Evolutionary conservation across 345 rosid species (phyloP).

Genomic region (Abelmoschus esculentus): DNA sequence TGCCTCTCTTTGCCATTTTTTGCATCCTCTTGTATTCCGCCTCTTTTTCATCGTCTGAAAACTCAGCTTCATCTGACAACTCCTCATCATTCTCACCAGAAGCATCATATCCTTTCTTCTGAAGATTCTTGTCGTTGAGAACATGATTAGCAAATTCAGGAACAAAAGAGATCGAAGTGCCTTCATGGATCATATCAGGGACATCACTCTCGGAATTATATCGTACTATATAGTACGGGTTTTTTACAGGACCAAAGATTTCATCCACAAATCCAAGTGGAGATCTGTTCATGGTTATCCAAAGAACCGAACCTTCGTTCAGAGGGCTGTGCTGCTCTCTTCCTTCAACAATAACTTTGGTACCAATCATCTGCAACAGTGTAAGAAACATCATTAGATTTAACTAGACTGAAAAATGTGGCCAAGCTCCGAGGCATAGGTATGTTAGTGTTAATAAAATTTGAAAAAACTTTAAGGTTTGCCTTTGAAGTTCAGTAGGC

Average conservation of each 20-base stretch:
- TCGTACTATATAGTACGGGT: slow-evolving; percentile 77
- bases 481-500: background rate
- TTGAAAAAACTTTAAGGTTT: background rate
- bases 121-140: slow-evolving; percentile 58
- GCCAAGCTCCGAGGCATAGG: background rate
- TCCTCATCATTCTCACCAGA: slow-evolving; percentile 96
- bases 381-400: slow-evolving; percentile 7
- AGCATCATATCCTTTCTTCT: slow-evolving; percentile 93
- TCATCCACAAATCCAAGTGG: slow-evolving; percentile 85
- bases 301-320: slow-evolving; percentile 73
- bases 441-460: background rate
- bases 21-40: slow-evolving; percentile 60
- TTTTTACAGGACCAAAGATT: slow-evolving; percentile 89
- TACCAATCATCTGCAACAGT: slow-evolving; percentile 45
- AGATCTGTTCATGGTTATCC: slow-evolving; percentile 60
- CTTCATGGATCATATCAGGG: slow-evolving; percentile 52
- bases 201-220: slow-evolving; percentile 85
- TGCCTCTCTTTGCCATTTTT: slow-evolving; percentile 65
- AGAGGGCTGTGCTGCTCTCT: slow-evolving; percentile 71
- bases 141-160: slow-evolving; percentile 70
- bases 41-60: slow-evolving; percentile 96
- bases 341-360: slow-evolving; percentile 87
- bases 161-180: slow-evolving; percentile 62
- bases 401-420: background rate
- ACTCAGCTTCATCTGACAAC: slow-evolving; percentile 65